Percentiles rank a stretch among this genome's conserved stretches.
Conservation (phyloP, 345 rosid genomes). For the Excoecaria cochinchinensis region DNA sequence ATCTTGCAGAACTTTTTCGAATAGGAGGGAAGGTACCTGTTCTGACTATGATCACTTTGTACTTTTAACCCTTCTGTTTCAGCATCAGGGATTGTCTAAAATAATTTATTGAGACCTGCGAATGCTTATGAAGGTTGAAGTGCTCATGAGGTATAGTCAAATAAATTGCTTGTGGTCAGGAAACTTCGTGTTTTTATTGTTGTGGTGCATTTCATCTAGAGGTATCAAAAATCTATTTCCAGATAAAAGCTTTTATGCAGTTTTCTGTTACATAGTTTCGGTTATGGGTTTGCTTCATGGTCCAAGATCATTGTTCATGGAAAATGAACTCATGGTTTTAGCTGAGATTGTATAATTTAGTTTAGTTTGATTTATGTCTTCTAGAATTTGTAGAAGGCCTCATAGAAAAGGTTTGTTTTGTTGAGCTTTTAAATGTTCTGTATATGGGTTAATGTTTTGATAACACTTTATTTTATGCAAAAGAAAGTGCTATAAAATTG, state of each 20-base stretch:
- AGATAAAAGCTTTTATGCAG: neutral
- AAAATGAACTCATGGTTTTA: neutral
- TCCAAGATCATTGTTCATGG: neutral
- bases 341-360: neutral
- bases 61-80: too few species aligned
- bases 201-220: too few species aligned
- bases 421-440: neutral
- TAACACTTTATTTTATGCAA: neutral
- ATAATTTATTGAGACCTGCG: too few species aligned
- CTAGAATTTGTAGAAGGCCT: neutral
- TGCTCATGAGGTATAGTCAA: conserved; percentile 8
- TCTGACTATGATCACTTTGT: neutral
- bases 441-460: neutral
- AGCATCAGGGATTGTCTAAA: too few species aligned
- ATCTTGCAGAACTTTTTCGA: conserved; percentile 94
- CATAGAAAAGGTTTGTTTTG: neutral
- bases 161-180: neutral
- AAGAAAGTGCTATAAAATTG: neutral
- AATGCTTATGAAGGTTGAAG: neutral
- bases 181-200: too few species aligned
- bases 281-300: neutral
- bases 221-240: neutral
- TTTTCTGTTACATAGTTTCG: neutral
- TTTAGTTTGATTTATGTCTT: neutral
- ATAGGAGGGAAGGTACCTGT: conserved; percentile 79